Evolutionary conservation across 768 basidiomycete species (phyloP).

Genomic region (Leucosporidium creatinivorum): DNA sequence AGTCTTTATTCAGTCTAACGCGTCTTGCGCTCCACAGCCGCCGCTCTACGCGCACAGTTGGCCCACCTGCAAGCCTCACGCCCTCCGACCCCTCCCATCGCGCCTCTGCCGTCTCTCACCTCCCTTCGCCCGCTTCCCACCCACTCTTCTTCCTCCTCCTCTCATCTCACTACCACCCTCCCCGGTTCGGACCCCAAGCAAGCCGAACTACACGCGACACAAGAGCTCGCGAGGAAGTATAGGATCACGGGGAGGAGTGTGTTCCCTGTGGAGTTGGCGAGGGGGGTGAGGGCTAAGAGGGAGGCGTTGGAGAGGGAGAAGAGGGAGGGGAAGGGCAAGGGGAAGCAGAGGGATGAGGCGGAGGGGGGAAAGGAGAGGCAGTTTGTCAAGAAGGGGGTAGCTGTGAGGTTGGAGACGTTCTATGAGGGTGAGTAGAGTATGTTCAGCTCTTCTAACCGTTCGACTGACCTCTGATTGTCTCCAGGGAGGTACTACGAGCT

Average conservation of each 20-base stretch:
- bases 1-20: too few relatives aligned
- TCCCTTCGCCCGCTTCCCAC: background rate
- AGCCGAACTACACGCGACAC: background rate
- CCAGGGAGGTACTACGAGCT: constrained; percentile 17
- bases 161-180: background rate
- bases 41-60: background rate
- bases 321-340: background rate
- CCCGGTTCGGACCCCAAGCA: background rate
- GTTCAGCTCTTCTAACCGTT: background rate
- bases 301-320: constrained; percentile 3
- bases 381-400: constrained; percentile 5
- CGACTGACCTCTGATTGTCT: too few relatives aligned
- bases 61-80: background rate
- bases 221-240: constrained; percentile 1
- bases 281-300: constrained; percentile 5
- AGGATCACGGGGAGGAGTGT: background rate
- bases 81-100: background rate
- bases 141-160: background rate
- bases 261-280: constrained; percentile 9
- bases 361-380: background rate
- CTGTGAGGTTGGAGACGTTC: constrained; percentile 16
- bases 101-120: background rate
- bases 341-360: background rate
- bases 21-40: background rate
- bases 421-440: background rate